Evolutionary conservation across 768 basidiomycete species (phyloP), one percentile per base, ranked within the genome.

Genomic region (Lactifluus echinatus): DNA sequence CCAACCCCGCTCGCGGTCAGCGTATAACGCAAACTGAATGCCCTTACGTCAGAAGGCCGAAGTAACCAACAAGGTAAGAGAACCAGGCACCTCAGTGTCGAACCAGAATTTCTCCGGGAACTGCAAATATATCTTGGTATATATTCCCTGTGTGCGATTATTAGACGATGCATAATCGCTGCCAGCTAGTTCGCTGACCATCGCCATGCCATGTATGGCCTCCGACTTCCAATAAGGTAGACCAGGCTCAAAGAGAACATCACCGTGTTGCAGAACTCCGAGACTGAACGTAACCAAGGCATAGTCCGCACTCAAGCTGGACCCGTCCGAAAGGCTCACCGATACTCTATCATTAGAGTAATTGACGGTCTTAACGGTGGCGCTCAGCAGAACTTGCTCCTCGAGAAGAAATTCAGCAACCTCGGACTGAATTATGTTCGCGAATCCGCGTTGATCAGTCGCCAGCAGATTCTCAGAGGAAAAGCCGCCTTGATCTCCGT

Each of bases 201-300:
- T 85, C 12, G 73, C 72, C 68, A 84, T 79, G 55, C 76, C 77
- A 31, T 79, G 76, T 36, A 85, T 79, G 4, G 83, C 84, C 55
- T 85, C 84, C n/a, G 72, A 55, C 65, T 85, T 86, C 73, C 76
- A 86, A 10, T 63, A 71, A 65, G 84, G 85, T 19, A 85, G 65
- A 8, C 69, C 23, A 2, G 85, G 85, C 40, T 75, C 64, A 61
- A 84, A 87, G 3, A 50, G 56, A 4, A 87, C 79, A 57, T 85
- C 83, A 29, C 75, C 70, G 55, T 83, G 73, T 69, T 87, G 85
- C 53, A 87, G 70, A 7, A 87, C 85, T 0, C 85, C 85, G 1
- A 84, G 66, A 59, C 84, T 85, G 69, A 87, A 87, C 0, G 85
- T 87, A 60, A 79, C 80, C 28, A 87, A 65, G 3, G 78, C 82